Evolutionary conservation across 1,284 basidiomycete genomes (phyloP).

Genomic region (Phylloporus sp.): DNA sequence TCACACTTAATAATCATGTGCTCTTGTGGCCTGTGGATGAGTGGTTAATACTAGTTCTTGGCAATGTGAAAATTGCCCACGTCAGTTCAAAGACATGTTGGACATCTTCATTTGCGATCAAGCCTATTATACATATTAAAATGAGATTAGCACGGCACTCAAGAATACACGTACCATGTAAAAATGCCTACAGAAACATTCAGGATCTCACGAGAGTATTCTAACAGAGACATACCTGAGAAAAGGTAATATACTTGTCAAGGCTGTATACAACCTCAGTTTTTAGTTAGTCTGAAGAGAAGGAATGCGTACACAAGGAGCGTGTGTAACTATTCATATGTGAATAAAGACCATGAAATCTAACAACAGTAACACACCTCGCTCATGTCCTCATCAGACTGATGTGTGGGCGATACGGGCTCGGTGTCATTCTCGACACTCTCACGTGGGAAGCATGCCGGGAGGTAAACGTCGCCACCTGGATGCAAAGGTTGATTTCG

Average conservation of each 20-base stretch:
- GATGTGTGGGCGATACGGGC: constrained; percentile 15
- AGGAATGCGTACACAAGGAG: constrained; percentile 59
- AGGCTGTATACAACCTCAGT: constrained; percentile 48
- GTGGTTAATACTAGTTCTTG: not conserved
- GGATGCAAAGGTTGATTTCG: constrained; percentile 47
- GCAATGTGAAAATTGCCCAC: constrained; percentile 43
- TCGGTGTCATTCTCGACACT: constrained; percentile 3
- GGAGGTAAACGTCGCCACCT: constrained; percentile 54
- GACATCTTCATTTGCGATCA: constrained; percentile 55
- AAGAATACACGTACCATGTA: constrained; percentile 52
- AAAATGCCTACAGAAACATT: constrained; percentile 49
- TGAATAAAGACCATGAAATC: constrained; percentile 19
- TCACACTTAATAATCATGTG: constrained; percentile 67
- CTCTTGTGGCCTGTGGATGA: constrained; percentile 56
- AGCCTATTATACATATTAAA: constrained; percentile 43
- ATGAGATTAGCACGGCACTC: constrained; percentile 8
- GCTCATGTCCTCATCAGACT: constrained; percentile 31
- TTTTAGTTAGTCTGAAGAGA: not conserved
- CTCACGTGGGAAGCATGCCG: constrained; percentile 43
- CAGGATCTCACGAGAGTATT: not conserved
- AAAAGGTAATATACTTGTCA: constrained; percentile 72
- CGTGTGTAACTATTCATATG: constrained; percentile 54
- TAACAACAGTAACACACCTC: constrained; percentile 23
- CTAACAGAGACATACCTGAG: constrained; percentile 56
- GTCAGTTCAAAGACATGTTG: constrained; percentile 64